Base-by-base conservation (phyloP, 2,329 filamentous ascomycete genomes). In the Pleurostoma richardsiae region DNA sequence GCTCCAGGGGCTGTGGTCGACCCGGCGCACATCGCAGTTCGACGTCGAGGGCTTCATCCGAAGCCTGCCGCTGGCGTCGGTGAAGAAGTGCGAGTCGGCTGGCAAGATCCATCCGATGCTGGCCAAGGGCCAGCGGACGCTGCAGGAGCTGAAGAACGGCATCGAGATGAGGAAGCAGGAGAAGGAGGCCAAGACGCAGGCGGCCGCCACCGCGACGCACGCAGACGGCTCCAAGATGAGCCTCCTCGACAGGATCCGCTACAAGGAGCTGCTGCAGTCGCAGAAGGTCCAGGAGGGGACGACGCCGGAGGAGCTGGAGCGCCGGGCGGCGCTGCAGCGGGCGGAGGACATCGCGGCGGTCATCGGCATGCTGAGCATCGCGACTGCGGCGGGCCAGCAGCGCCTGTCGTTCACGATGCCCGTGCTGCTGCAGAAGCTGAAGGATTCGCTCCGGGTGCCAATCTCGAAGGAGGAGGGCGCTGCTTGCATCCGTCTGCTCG, bases 221-320 rank as follows among this genome's bases (percentile, higher is more conserved):
- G 29, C n/a, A n/a, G 26, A 54, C 63, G 4, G 48, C 63, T 0
- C 54, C 65, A 73, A 83, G 67, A 82, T 86, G 70, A 81, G 80
- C 45, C 79, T 95, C 28, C 74, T 94, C 48, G 87, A 91, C 62
- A 84, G 87, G 42, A 79, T 95, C 52, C 83, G 86, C 52, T 73
- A 77, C 46, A 92, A 92, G 69, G 80, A 87, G 54, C 64, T 76
- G 54, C 72, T 78, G 61, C 61, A 77, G 61, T 58, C 69, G 51
- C 60, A 72, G 59, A 54, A 68, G 50, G 44, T 67, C 49, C 48
- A 71, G 48, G 54, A 63, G 1, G 76, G 74, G 0, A 71, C 76
- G 0, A 69, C 76, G 1, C 71, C 76, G 27, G 75, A 71, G 19
- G 74, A 83, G 54, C 67, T 87, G 3, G 70, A 78, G 51, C 82